Evolutionary conservation across 495 filamentous ascomycete species (phyloP).

Genomic region (Cetradonia linearis): DNA sequence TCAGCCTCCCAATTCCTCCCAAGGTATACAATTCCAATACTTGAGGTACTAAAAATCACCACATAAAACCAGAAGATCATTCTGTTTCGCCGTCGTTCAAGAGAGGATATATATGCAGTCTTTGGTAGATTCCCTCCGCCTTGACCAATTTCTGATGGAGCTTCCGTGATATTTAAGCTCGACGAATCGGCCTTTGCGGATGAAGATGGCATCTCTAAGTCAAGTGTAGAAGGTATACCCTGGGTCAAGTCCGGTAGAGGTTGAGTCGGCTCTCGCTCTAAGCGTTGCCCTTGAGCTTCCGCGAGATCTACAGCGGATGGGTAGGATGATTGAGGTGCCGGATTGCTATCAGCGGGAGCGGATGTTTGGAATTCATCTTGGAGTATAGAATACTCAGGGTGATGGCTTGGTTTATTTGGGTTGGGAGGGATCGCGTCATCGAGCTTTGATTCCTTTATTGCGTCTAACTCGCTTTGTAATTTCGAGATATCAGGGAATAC

Average conservation of each 20-base stretch:
- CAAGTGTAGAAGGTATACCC: slow-evolving; percentile 80
- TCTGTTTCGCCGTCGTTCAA: slow-evolving; percentile 65
- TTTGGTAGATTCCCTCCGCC: slow-evolving; percentile 57
- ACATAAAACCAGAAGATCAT: slow-evolving; percentile 59
- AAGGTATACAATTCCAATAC: slow-evolving; percentile 53
- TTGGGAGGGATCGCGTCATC: not conserved
- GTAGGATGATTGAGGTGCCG: slow-evolving; percentile 28
- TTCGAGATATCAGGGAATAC: slow-evolving; percentile 16
- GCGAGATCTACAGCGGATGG: slow-evolving; percentile 20
- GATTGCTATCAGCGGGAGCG: slow-evolving; percentile 33
- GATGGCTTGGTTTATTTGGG: slow-evolving; percentile 6
- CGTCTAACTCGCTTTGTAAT: slow-evolving; percentile 14
- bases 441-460: slow-evolving; percentile 10
- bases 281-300: slow-evolving; percentile 23
- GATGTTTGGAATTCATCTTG: slow-evolving; percentile 39
- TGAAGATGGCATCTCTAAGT: slow-evolving; percentile 49
- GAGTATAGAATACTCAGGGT: slow-evolving; percentile 32
- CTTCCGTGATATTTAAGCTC: slow-evolving; percentile 49
- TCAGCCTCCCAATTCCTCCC: slow-evolving; percentile 81
- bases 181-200: slow-evolving; percentile 31
- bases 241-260: slow-evolving; percentile 80
- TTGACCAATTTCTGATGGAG: slow-evolving; percentile 42
- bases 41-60: slow-evolving; percentile 37
- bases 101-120: slow-evolving; percentile 80
- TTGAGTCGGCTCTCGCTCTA: slow-evolving; percentile 28